phyloP scores from a whole-genome alignment of 2,329 filamentous ascomycete species.

The Colletotrichum spinosum region DNA sequence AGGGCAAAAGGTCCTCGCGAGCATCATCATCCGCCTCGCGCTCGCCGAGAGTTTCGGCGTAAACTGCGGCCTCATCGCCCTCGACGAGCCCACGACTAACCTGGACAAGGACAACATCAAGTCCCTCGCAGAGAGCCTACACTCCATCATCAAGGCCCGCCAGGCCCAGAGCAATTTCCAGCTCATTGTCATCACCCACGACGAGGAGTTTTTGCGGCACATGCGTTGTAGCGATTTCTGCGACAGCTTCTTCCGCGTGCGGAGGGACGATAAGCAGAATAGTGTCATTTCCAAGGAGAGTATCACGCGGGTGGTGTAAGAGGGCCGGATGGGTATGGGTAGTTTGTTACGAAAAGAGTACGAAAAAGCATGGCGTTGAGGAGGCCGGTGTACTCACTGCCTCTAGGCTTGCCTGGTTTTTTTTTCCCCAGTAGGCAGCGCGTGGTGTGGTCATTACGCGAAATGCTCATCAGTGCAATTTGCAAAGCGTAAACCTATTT shows the following conservation, averaged over 20 bases:
- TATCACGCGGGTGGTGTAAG: slow-evolving; percentile 61
- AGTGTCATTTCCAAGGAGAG: slow-evolving; percentile 82
- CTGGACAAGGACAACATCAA: slow-evolving; percentile 95
- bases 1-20: slow-evolving; percentile 95
- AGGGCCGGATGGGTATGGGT: not conserved
- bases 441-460: no score
- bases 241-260: slow-evolving; percentile 91
- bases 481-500: no score
- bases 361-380: slow-evolving; percentile 22
- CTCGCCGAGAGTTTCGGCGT: slow-evolving; percentile 96
- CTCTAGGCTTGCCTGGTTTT: no score
- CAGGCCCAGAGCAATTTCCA: slow-evolving; percentile 95
- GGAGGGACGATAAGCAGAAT: slow-evolving; percentile 85
- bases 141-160: slow-evolving; percentile 86
- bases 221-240: slow-evolving; percentile 96
- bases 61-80: slow-evolving; percentile 94
- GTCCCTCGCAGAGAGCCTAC: slow-evolving; percentile 84
- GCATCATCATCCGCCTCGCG: slow-evolving; percentile 96
- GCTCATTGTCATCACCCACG: slow-evolving; percentile 98
- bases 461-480: no score
- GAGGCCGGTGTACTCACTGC: not conserved
- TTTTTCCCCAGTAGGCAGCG: no score
- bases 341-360: not conserved
- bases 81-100: slow-evolving; percentile 98
- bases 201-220: slow-evolving; percentile 92